Evolutionary conservation across 176 grass and related monocot species (phyloP).

Genomic region (Microstegium vimineum): DNA sequence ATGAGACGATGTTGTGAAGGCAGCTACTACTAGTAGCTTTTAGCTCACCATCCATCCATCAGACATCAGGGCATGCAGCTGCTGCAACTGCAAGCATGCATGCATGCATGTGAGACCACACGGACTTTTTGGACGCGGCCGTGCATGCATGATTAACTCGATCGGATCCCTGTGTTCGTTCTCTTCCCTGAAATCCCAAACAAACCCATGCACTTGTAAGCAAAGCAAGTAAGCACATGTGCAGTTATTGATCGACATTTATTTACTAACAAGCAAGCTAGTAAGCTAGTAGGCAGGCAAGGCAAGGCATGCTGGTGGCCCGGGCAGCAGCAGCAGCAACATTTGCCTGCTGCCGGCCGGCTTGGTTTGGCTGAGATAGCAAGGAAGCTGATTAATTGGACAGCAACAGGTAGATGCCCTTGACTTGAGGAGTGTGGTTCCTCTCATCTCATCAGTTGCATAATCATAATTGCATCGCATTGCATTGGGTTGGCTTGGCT

Average conservation of each 20-base stretch:
- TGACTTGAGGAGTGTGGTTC: not conserved
- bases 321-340: not conserved
- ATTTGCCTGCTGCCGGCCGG: not conserved
- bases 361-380: constrained; percentile 37
- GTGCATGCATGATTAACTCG: constrained; percentile 10
- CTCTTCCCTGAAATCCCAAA: not conserved
- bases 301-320: constrained; percentile 17
- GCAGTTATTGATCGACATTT: not conserved
- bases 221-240: not conserved
- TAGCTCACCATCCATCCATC: not conserved
- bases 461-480: not conserved
- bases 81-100: not conserved
- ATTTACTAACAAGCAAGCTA: not conserved
- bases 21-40: not conserved
- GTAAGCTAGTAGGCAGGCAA: not conserved
- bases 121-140: not conserved
- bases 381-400: constrained; percentile 47
- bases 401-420: constrained; percentile 33
- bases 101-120: constrained; percentile 1
- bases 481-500: not conserved
- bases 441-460: not conserved
- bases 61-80: not conserved
- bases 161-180: not conserved
- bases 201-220: not conserved
- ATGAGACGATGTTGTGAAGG: not conserved